Base-by-base conservation (phyloP, 306 rosid species). In the Adenanthera pavonina region DNA sequence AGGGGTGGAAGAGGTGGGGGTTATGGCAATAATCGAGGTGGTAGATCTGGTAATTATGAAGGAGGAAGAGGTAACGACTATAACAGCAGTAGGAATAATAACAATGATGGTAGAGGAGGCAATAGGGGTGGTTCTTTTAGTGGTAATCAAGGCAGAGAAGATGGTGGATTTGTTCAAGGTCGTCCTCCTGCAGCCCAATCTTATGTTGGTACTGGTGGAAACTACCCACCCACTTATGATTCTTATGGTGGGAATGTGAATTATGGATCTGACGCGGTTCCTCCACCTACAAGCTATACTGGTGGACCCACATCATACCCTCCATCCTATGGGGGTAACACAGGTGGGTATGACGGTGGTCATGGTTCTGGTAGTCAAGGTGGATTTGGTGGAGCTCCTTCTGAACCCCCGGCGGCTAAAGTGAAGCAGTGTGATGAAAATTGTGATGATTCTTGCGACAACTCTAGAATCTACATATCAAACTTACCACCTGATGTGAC, bases 401-500 rank as follows among this genome's bases (percentile, higher is more conserved):
- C 87, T 0, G 97, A 95, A 76, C n/a, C 93, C 70, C 78, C 92
- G 2, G 87, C 92, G 2, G 87, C 93, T 74, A 84, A 87, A 44
- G 93, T 96, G 89, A 96, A 90, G 93, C 99, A 96, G 89, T 96
- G 99, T 14, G 99, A 96, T 65, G 91, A 86, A 38, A 90, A 88
- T 81, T 96, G 99, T 84, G 94, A 70, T 16, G 99, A 96, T 69
- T 46, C 92, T 7, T 96, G 99, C 85, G 98, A 93, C 89, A 96
- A 96, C 82, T 67, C 98, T 87, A 92, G 99, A 94, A 96, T 96
- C 85, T 96, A 96, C 89, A 90, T 96, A 19, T 96, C 99, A 47
- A 96, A 94, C 82, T 85, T 96, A 83, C 99, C 99, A 3, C 93
- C 94, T 2, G 99, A 96, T 84, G 97, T 96, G 87, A 92, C 97